Percentiles rank a stretch among this genome's conserved stretches.
These are phyloP conservation scores for Cajanus cajan DNA, from an alignment of 306 rosid species.

Conservation along the genomic window DNA sequence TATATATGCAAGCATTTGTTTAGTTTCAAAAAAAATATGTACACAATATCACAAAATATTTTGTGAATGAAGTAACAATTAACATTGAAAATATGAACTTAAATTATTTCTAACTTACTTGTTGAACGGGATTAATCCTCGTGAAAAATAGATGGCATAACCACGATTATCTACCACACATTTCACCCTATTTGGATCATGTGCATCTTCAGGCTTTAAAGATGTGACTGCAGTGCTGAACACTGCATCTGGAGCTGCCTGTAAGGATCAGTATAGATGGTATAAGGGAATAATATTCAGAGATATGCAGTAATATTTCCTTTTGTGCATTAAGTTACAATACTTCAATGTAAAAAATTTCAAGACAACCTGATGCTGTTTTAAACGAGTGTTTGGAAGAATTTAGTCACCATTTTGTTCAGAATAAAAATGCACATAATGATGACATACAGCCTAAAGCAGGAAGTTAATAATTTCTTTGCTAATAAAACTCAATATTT, in stretches of 20 bases:
- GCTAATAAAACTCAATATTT: neutral
- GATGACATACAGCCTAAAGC: neutral
- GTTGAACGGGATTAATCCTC: constrained; percentile 92
- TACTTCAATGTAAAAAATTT: neutral
- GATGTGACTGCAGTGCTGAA: constrained; percentile 97
- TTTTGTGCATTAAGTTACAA: neutral
- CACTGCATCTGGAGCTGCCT: constrained; percentile 98
- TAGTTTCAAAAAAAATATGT: constrained; percentile 14
- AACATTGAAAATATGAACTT: neutral
- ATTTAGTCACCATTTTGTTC: constrained; percentile 8
- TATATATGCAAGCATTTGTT: constrained; percentile 25
- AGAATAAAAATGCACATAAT: neutral
- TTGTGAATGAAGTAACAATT: neutral
- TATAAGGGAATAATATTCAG: constrained; percentile 17
- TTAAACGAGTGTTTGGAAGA: neutral
- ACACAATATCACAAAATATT: neutral
- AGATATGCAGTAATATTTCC: neutral
- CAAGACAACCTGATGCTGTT: neutral
- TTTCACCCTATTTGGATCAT: constrained; percentile 88
- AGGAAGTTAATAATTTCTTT: constrained; percentile 3
- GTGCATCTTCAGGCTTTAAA: constrained; percentile 82
- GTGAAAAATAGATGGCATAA: constrained; percentile 91
- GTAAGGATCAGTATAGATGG: constrained; percentile 25
- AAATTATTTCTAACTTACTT: constrained; percentile 54
- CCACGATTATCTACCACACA: constrained; percentile 77